Evolutionary conservation across 805 yeast species (phyloP).

Genomic region (Metschnikowia baotianmanensis): DNA sequence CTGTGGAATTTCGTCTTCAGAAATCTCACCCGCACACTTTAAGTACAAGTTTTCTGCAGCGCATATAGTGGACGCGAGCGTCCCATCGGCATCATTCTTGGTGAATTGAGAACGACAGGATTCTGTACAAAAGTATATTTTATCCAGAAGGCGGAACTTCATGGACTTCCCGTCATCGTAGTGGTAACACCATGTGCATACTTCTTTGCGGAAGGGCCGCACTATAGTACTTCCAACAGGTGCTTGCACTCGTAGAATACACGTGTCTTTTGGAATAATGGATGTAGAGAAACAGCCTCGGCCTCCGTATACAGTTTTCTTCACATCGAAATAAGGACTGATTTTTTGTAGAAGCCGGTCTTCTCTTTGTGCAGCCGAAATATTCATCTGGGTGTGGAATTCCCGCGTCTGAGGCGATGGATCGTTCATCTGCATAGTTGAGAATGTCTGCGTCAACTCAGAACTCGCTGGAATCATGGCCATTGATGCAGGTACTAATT

Average conservation of each 20-base stretch:
- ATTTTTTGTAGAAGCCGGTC: conserved; percentile 9
- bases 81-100: conserved; percentile 31
- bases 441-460: neutral
- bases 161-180: conserved; percentile 48
- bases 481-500: too few relatives aligned
- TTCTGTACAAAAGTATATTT: conserved; percentile 50
- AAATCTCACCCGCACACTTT: conserved; percentile 25
- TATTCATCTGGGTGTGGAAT: neutral
- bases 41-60: conserved; percentile 32
- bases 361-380: neutral
- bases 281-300: conserved; percentile 55
- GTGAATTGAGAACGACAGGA: conserved; percentile 41
- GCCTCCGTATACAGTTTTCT: conserved; percentile 50
- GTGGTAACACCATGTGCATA: conserved; percentile 52
- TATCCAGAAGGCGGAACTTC: conserved; percentile 36
- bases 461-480: too few relatives aligned
- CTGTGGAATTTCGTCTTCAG: conserved; percentile 17
- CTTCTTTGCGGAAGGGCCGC: conserved; percentile 59
- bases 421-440: neutral
- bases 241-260: conserved; percentile 35
- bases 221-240: conserved; percentile 50
- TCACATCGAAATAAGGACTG: conserved; percentile 28
- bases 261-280: conserved; percentile 40
- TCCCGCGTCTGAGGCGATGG: neutral
- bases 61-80: conserved; percentile 37